phyloP scores from a whole-genome alignment of 257 asterid genomes.

The Handroanthus guayacan region DNA sequence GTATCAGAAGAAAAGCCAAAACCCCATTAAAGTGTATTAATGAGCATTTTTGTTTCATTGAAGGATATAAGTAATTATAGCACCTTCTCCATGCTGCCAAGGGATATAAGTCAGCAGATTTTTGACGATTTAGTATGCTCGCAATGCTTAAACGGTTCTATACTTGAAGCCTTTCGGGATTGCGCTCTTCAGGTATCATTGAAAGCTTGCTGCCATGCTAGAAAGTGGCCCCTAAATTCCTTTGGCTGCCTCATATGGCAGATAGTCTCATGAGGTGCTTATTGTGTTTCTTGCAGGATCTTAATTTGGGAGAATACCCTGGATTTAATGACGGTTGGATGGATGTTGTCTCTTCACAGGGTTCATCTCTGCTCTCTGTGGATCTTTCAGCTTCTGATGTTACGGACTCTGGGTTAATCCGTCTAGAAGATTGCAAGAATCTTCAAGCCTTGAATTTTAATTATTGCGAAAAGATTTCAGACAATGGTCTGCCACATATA shows the following conservation, averaged over 20 bases:
- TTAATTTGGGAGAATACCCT: slow-evolving; percentile 84
- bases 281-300: slow-evolving; percentile 64
- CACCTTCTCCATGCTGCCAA: slow-evolving; percentile 79
- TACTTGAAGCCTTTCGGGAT: slow-evolving; percentile 87
- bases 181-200: slow-evolving; percentile 92
- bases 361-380: slow-evolving; percentile 78
- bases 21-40: slow-evolving; percentile 20
- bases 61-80: slow-evolving; percentile 74
- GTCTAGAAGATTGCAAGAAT: slow-evolving; percentile 70
- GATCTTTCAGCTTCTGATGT: slow-evolving; percentile 88
- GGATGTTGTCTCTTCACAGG: slow-evolving; percentile 86
- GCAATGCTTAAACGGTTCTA: slow-evolving; percentile 58
- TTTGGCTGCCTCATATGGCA: slow-evolving; percentile 22
- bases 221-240: slow-evolving; percentile 2
- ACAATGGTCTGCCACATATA: slow-evolving; percentile 71
- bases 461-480: slow-evolving; percentile 82
- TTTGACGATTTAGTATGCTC: slow-evolving; percentile 85
- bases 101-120: slow-evolving; percentile 91
- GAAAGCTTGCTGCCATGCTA: slow-evolving; percentile 12
- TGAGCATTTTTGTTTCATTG: slow-evolving; percentile 33
- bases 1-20: not conserved
- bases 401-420: slow-evolving; percentile 71
- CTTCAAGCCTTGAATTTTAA: slow-evolving; percentile 78
- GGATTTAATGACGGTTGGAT: slow-evolving; percentile 83
- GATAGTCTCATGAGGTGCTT: slow-evolving; percentile 33